phyloP scores from a whole-genome alignment of 805 yeast species.

The Monosporozyma aerobia region DNA sequence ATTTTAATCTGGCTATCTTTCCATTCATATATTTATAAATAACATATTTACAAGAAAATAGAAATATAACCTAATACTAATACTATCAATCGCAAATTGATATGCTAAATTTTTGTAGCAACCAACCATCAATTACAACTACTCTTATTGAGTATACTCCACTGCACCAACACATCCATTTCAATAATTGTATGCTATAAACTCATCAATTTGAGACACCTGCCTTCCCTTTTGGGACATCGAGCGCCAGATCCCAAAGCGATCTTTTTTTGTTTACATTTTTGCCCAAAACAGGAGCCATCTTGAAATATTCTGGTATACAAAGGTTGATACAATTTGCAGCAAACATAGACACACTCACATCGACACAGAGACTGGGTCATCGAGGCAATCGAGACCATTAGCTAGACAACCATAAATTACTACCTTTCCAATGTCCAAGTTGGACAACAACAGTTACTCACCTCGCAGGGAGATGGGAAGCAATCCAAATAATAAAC shows the following conservation, averaged over 20 bases:
- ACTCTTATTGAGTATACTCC: not conserved
- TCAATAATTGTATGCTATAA: not conserved
- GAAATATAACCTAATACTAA: not conserved
- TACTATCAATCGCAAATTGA: not conserved
- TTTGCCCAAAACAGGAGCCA: slow-evolving; percentile 1
- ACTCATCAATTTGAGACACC: not conserved
- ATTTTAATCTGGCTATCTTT: not conserved
- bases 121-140: no score
- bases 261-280: not conserved
- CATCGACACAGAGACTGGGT: not conserved
- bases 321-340: not conserved
- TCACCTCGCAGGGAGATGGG: not conserved
- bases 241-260: not conserved
- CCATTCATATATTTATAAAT: not conserved
- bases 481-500: not conserved
- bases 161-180: not conserved
- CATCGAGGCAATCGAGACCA: not conserved
- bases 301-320: not conserved
- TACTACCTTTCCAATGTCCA: not conserved
- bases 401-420: not conserved
- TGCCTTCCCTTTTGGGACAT: not conserved
- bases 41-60: not conserved
- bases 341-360: not conserved
- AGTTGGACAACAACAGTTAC: not conserved
- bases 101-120: no score